Base-by-base conservation (phyloP, 306 rosid species). In the Urtica urens region DNA sequence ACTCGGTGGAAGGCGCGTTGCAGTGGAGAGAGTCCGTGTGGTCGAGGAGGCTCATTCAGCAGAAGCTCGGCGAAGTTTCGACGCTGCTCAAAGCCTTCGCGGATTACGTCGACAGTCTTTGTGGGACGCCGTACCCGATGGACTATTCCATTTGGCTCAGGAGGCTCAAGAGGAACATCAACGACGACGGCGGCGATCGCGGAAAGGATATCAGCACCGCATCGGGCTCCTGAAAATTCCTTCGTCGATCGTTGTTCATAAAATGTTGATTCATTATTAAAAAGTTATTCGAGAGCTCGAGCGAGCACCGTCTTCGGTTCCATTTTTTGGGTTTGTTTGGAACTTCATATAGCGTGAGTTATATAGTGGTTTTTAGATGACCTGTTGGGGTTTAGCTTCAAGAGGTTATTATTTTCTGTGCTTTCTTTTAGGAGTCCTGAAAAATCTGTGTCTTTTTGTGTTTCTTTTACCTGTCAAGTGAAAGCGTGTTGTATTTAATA, bases 121-220 rank as follows among this genome's bases (percentile, higher is more conserved):
- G 95, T 37, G 99, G 99, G 38, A 90, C 99, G 13, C 99, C 99
- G 16, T 90, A 90, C 61, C 94, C 86, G 15, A 78, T 90, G 76
- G 84, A 85, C 78, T 85, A 81, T 47, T 80, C 78, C 26, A 90
- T 90, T 46, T 90, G 99, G 99, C 58, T 90, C 50, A 81, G 86
- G 78, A 77, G 99, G 74, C 53, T 90, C 72, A 81, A 75, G 72
- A 76, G 81, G 72, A 84, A 72, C 59, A 72, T 88, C 39, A 69
- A 71, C 3, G 86, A 76, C 53, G 96, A 79, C 28, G 86, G 74
- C 53, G 96, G 77, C 28, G 94, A 87, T 62, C 58, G 64, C 41
- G 95, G 99, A 50, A 90, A 81, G 81, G 99, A 82, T 62, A 71
- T 83, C 34, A 87, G 57, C 46, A 67, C n/a, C n/a, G n/a, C 74